Base-by-base conservation (phyloP, 2,329 filamentous ascomycete genomes). In the Ambrosiella xylebori region DNA sequence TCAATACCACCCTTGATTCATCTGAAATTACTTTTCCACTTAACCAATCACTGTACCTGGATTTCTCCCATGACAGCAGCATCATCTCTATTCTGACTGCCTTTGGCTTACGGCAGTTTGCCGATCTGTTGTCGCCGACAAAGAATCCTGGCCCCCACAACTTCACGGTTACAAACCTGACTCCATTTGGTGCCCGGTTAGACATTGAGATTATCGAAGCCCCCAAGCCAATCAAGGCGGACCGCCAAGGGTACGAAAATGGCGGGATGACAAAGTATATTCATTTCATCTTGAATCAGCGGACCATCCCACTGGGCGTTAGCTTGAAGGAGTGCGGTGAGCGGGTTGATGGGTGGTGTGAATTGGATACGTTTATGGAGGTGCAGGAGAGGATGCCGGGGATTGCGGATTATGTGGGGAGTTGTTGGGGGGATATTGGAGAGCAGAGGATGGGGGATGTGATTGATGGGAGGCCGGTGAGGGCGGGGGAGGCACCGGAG, bases 61-160 rank as follows among this genome's bases (percentile, higher is more conserved):
- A 89, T 71, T 89, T 89, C 67, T 82, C 79, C 13, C 86, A 90
- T 67, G 86, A 90, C 68, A 84, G 82, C 38, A 86, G 85, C 66
- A 86, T 87, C 61, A 73, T 83, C 63, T 77, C 77, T 35, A 78
- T 88, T 62, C 71, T 89, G 3, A 81, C 84, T 0, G 85, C 86
- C 0, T 85, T 90, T 61, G 85, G 85, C 1, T 73, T 89, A 52
- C 79, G 71, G 2, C 85, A 89, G 65, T 88, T 90, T 65, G 71
- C 74, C 1, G 72, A 77, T 17, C 70, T 77, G 12, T 72, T 88
- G 2, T 79, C 81, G 0, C 71, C 76, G 1, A 72, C 74, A 9
- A 68, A 71, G 36, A 76, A 84, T 59, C 76, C 77, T 0, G 75
- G 76, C 9, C 68, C 73, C 4, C 80, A 83, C 65, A 76, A 81